These are phyloP conservation scores for Cercophora sp. DNA, from an alignment of 495 filamentous ascomycete genomes.

Conservation along the genomic window DNA sequence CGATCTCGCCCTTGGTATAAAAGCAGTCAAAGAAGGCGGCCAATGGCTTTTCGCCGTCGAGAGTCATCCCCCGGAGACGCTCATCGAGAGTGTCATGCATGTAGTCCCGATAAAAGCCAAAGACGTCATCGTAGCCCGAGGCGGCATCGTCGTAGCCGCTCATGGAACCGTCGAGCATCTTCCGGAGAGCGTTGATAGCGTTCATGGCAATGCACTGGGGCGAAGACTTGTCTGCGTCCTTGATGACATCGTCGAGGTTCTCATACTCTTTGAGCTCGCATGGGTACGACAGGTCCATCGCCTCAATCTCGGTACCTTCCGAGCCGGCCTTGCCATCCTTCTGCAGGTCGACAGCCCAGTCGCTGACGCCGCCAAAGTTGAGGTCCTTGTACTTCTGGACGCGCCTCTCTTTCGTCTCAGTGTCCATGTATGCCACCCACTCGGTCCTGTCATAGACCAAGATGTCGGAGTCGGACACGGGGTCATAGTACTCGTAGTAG, in stretches of 20 bases:
- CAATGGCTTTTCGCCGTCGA: not conserved
- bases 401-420: not conserved
- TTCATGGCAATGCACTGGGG: not conserved
- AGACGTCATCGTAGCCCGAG: not conserved
- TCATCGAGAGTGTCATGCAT: not conserved
- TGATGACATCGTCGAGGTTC: not conserved
- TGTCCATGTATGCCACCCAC: conserved; percentile 41
- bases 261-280: not conserved
- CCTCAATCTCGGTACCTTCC: not conserved
- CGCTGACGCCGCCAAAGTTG: conserved; percentile 12
- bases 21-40: not conserved
- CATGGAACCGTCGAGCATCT: not conserved
- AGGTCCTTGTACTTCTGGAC: conserved; percentile 17
- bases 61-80: not conserved
- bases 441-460: conserved; percentile 36
- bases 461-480: conserved; percentile 34
- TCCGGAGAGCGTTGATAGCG: not conserved
- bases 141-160: not conserved
- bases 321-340: not conserved
- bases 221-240: not conserved
- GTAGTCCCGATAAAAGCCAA: not conserved
- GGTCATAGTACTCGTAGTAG: conserved; percentile 11
- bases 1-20: not conserved
- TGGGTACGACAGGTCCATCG: not conserved
- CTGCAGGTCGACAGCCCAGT: conserved; percentile 13